Evolutionary conservation across 2,329 filamentous ascomycete species (phyloP).

Genomic region (Curvularia sp.): DNA sequence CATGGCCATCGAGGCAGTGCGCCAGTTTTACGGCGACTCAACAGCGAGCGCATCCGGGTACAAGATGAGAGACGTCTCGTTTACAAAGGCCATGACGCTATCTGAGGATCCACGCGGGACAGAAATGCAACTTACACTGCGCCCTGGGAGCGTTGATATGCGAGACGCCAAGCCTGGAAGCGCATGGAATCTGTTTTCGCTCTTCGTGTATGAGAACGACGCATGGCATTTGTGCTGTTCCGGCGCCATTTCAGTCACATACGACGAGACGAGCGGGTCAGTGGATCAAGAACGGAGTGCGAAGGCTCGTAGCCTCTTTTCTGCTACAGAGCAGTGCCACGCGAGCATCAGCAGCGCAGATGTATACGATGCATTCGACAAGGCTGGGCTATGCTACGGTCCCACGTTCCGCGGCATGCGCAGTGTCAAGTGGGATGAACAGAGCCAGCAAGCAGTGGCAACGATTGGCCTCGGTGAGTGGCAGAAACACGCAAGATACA

Average conservation of each 20-base stretch:
- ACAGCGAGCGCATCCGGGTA: conserved; percentile 6
- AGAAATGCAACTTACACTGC: conserved; percentile 23
- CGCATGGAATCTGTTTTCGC: conserved; percentile 14
- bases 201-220: conserved; percentile 20
- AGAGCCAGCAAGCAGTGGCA: conserved; percentile 16
- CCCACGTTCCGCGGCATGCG: conserved; percentile 22
- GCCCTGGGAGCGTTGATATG: not conserved
- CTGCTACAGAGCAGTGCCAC: conserved; percentile 5
- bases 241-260: conserved; percentile 26
- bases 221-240: conserved; percentile 37
- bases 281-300: not conserved
- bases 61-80: conserved; percentile 18
- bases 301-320: not conserved
- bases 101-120: conserved; percentile 15
- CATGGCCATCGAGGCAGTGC: conserved; percentile 17
- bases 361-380: conserved; percentile 19
- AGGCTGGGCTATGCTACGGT: conserved; percentile 23
- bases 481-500: conserved; percentile 9
- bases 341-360: conserved; percentile 10
- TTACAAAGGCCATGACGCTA: conserved; percentile 15
- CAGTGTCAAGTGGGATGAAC: conserved; percentile 15
- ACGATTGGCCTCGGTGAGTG: conserved; percentile 18
- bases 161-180: not conserved
- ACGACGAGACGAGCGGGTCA: not conserved
- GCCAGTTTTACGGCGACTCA: conserved; percentile 13